A percentile compares a stretch with the other conserved stretches of the same genome.
Conservation (phyloP, 768 basidiomycete species). For the Leucogyrophana mollusca region DNA sequence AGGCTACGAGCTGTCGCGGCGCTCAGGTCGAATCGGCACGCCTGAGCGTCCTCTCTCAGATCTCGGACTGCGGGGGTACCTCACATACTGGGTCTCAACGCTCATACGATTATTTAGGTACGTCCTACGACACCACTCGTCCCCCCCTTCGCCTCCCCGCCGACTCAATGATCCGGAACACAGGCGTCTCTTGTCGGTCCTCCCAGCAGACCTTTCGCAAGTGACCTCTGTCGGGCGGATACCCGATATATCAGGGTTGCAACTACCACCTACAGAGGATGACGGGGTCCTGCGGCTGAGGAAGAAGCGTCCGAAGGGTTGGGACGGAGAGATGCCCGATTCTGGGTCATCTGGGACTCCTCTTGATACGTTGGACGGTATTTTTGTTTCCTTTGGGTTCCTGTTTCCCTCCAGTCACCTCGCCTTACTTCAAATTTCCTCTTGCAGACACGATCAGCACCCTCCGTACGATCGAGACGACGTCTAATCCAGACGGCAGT, state of each 20-base stretch:
- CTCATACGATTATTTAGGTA: constrained; percentile 84
- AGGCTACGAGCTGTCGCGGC: constrained; percentile 93
- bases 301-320: constrained; percentile 62
- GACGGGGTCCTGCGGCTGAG: constrained; percentile 28
- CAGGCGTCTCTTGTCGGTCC: constrained; percentile 58
- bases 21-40: constrained; percentile 77
- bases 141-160: not conserved
- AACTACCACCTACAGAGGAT: constrained; percentile 32
- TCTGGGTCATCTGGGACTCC: constrained; percentile 31
- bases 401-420: not conserved
- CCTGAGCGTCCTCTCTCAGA: constrained; percentile 96
- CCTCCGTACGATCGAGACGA: constrained; percentile 58
- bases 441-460: constrained; percentile 45
- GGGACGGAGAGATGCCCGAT: constrained; percentile 66
- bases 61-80: constrained; percentile 87
- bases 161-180: not conserved
- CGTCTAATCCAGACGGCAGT: constrained; percentile 60
- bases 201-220: constrained; percentile 51
- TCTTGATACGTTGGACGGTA: constrained; percentile 40
- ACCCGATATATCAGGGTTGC: constrained; percentile 36
- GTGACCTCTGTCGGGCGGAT: constrained; percentile 44
- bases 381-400: constrained; percentile 1
- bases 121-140: constrained; percentile 12
- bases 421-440: constrained; percentile 3
- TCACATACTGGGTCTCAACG: constrained; percentile 83